A percentile compares a stretch with the other conserved stretches of the same genome.
Conservation (phyloP, 768 basidiomycete genomes). For the Amanita pallidorosea region DNA sequence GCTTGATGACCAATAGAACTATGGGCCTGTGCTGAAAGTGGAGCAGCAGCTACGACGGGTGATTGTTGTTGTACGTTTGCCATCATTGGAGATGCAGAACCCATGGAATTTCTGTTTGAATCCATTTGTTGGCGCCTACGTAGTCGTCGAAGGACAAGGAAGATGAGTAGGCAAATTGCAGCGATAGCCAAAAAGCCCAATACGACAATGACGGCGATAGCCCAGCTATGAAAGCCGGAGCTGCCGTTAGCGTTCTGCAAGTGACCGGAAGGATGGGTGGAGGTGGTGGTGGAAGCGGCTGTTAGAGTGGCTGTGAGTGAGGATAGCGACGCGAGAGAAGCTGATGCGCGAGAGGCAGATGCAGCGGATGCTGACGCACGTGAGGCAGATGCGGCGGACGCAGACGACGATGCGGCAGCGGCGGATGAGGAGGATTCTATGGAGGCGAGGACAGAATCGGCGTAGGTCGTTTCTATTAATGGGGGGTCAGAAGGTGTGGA, state of each 20-base stretch:
- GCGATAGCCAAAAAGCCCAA: slow-evolving; percentile 78
- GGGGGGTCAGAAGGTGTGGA: slow-evolving; percentile 4
- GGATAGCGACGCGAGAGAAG: slow-evolving; percentile 35
- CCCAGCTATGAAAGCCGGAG: slow-evolving; percentile 72
- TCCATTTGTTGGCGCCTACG: slow-evolving; percentile 38
- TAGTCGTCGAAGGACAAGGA: slow-evolving; percentile 63
- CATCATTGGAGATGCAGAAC: slow-evolving; percentile 79
- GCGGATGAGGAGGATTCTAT: slow-evolving; percentile 34
- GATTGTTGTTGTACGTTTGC: slow-evolving; percentile 41
- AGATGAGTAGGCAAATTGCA: slow-evolving; percentile 54
- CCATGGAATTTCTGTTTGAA: slow-evolving; percentile 64
- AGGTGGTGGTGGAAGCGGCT: slow-evolving; percentile 5
- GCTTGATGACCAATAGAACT: slow-evolving; percentile 19
- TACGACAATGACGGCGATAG: slow-evolving; percentile 82
- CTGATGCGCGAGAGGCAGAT: slow-evolving; percentile 25
- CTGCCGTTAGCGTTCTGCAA: slow-evolving; percentile 32
- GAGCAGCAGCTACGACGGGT: slow-evolving; percentile 30
- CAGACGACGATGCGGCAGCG: slow-evolving; percentile 20
- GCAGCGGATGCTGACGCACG: slow-evolving; percentile 22
- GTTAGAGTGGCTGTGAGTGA: slow-evolving; percentile 22
- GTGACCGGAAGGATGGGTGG: slow-evolving; percentile 20
- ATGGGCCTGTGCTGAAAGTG: slow-evolving; percentile 17
- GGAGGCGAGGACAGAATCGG: slow-evolving; percentile 54
- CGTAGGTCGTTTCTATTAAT: slow-evolving; percentile 58
- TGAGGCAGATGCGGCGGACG: slow-evolving; percentile 22